Percentiles rank a stretch among this genome's conserved stretches.
Evolutionary conservation across 164 flowering plant species (phyloP).

Genomic region (Tetrastigma voinierianum): DNA sequence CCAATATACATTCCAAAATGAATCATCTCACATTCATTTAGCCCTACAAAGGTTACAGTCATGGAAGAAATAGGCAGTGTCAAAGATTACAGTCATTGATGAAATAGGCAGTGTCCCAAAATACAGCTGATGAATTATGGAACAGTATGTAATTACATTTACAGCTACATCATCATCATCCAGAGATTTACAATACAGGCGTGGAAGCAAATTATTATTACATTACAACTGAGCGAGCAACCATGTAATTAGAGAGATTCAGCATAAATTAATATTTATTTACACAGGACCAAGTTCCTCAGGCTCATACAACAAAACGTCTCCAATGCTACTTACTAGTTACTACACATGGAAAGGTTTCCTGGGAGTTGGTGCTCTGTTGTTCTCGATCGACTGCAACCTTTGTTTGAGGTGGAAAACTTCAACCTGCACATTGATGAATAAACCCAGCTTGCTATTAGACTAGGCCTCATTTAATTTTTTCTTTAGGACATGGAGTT

Average conservation of each 20-base stretch:
- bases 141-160: background rate
- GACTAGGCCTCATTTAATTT: too few relatives aligned
- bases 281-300: background rate
- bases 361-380: slow-evolving; percentile 88
- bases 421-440: slow-evolving; percentile 66
- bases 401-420: slow-evolving; percentile 96
- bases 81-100: too few relatives aligned
- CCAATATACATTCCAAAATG: too few relatives aligned
- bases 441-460: background rate
- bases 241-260: background rate
- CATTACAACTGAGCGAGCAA: background rate
- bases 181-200: background rate
- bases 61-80: too few relatives aligned
- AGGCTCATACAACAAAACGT: background rate
- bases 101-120: too few relatives aligned
- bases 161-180: background rate
- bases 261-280: background rate
- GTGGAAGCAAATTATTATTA: background rate
- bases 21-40: too few relatives aligned
- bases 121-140: too few relatives aligned
- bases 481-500: too few relatives aligned
- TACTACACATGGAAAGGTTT: slow-evolving; percentile 71
- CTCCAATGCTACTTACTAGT: background rate
- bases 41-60: too few relatives aligned
- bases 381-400: slow-evolving; percentile 81